Conservation (phyloP, 2,329 filamentous ascomycete genomes). For the Tolypocladium paradoxum region DNA sequence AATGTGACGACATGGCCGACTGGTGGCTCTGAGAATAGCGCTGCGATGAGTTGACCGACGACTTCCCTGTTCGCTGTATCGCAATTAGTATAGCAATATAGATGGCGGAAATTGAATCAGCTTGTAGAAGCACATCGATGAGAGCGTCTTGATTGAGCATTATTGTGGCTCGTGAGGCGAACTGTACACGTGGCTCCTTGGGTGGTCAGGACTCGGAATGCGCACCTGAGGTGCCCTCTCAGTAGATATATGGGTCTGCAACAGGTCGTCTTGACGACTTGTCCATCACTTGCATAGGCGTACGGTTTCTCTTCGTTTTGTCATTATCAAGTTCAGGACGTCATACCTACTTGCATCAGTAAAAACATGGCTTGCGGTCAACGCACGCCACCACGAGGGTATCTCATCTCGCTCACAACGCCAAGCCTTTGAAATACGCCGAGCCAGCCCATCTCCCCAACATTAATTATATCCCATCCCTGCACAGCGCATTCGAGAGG, state of each 20-base stretch:
- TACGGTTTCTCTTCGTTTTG: no score
- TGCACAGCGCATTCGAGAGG: no score
- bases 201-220: no score
- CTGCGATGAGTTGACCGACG: background rate
- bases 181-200: background rate
- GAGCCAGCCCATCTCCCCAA: no score
- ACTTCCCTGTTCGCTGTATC: background rate
- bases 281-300: no score
- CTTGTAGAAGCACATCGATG: background rate
- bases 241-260: no score
- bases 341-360: background rate
- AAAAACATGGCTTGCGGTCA: background rate
- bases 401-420: background rate
- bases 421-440: no score
- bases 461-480: no score
- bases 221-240: no score
- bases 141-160: background rate
- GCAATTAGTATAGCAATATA: background rate
- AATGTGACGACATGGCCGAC: background rate
- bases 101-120: background rate
- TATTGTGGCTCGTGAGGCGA: no score
- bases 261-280: no score
- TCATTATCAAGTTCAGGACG: background rate
- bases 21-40: background rate
- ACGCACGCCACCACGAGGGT: background rate